Conservation (phyloP, 805 yeast species). For the Yarrowia deformans region DNA sequence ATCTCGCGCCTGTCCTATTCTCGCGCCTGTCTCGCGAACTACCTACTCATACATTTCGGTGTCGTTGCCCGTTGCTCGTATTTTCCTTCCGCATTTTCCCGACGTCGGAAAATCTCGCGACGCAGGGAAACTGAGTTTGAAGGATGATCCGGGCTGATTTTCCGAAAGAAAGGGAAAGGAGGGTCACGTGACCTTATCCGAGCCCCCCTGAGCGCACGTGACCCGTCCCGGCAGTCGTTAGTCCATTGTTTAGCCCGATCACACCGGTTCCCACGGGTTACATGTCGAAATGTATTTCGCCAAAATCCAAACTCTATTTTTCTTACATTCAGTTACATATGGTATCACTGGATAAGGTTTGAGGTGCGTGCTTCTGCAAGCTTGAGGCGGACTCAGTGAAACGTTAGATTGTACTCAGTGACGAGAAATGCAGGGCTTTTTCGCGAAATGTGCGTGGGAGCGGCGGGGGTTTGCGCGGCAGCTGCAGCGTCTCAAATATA, state of each 20-base stretch:
- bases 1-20: too few species aligned
- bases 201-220: too few species aligned
- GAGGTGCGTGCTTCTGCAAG: background rate
- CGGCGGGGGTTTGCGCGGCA: background rate
- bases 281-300: conserved; percentile 7
- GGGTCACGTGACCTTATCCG: too few species aligned
- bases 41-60: too few species aligned
- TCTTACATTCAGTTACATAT: conserved; percentile 31
- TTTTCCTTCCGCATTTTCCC: background rate
- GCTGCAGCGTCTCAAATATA: background rate
- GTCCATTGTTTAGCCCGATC: background rate
- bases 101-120: conserved; percentile 32
- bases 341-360: background rate
- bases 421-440: conserved; percentile 2
- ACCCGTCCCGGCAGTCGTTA: too few species aligned
- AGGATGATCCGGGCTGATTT: conserved; percentile 20
- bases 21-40: too few species aligned
- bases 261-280: background rate
- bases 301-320: conserved; percentile 8
- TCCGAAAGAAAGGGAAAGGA: background rate
- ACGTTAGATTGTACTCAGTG: conserved; percentile 15
- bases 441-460: background rate
- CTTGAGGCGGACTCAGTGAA: background rate
- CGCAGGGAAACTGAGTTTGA: conserved; percentile 32
- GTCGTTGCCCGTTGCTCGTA: background rate